Evolutionary conservation across 169 alveolate species (phyloP), one percentile per base, ranked within the genome.

Genomic region (Plasmodium gonderi): DNA sequence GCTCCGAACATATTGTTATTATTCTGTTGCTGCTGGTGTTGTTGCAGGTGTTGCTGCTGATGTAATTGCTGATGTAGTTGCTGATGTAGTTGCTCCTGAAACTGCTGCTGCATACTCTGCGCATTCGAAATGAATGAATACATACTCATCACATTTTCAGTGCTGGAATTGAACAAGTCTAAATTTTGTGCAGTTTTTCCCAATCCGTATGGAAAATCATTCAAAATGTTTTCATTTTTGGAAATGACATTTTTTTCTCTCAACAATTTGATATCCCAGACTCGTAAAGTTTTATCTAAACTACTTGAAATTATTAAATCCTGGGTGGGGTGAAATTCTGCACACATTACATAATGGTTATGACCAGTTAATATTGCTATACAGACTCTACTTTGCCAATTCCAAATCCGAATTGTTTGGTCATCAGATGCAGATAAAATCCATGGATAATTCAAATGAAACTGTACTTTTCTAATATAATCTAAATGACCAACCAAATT

Each of bases 401-500:
- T 98, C 99, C 99, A 98, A 20, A 98, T 97, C 68, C 99, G 92
- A 85, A 98, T 96, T 0, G 99, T 98, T 93, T 98, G 98, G 91
- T 98, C 99, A 92, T 98, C 99, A 0, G 99, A 97, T 7, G 99
- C 93, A 42, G 99, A 97, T 42, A 98, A 93, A 40, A 98, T 96
- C 99, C 99, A 98, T 8, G 99, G 99, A 68, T 98, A 98, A 69
- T 97, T 99, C 47, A 95, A 91, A 92, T 98, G 99, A 90, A 98
- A 98, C 91, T 97, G 97, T 23, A 98, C 99, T 12, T 98, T 98
- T 93, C 99, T 95, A 8, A 98, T 97, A 95, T 98, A 98, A 95
- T 98, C 99, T 78, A 97, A 90, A 92, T 98, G 99, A 4, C 99
- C 99, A 9, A 95, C 89, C 75, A 98, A 94, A 38, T 98, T 96